These are phyloP conservation scores for Phytophthora syringae DNA, from an alignment of 352 stramenopile species.

Conservation along the genomic window DNA sequence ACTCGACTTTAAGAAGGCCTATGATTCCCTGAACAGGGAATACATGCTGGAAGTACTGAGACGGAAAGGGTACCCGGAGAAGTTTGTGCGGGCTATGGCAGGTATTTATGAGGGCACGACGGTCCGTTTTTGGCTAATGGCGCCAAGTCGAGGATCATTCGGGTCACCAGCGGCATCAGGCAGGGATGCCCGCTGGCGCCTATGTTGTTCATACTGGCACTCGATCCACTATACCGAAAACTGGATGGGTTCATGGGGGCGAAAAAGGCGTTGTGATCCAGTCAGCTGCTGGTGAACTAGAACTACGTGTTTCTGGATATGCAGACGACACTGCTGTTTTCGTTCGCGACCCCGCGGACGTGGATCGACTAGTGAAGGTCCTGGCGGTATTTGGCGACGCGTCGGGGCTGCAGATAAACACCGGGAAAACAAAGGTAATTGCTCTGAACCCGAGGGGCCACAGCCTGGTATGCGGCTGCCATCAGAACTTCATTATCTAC, in stretches of 20 bases:
- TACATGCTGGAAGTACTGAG: neutral
- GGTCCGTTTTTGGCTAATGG: neutral
- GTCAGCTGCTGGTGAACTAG: neutral
- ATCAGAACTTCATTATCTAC: neutral
- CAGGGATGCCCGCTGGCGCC: conserved; percentile 1
- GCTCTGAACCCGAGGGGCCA: neutral
- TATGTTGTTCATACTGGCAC: neutral
- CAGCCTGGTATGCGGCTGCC: neutral
- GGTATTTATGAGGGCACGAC: neutral
- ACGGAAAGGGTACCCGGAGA: neutral
- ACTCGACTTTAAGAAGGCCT: neutral
- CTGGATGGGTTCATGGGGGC: neutral
- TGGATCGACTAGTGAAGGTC: neutral
- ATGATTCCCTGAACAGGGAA: neutral
- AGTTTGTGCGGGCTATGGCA: neutral
- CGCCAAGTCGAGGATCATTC: neutral
- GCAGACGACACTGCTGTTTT: neutral
- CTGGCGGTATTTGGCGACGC: neutral
- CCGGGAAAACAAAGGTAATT: neutral
- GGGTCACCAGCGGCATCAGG: neutral
- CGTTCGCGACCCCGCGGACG: neutral
- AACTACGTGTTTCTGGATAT: neutral
- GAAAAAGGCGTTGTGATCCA: neutral
- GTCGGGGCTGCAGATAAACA: neutral
- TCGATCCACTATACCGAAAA: neutral